phyloP scores from a whole-genome alignment of 495 filamentous ascomycete genomes.

The Penicillium macrosclerotiorum region DNA sequence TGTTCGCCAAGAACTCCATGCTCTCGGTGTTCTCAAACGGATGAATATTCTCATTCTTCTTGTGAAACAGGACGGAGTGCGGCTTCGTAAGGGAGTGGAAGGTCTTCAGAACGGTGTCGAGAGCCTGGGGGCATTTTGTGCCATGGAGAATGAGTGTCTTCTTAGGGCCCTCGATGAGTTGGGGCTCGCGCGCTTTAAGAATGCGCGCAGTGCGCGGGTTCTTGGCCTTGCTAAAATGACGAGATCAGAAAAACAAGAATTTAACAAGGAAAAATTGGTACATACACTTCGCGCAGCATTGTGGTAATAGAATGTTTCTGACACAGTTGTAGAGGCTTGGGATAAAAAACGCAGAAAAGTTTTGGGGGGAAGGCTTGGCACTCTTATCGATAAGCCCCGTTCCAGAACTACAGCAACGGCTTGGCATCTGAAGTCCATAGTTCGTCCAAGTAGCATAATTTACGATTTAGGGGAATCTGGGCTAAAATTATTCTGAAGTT shows the following conservation, averaged over 20 bases:
- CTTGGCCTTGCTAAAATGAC: conserved; percentile 68
- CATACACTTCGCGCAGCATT: conserved; percentile 42
- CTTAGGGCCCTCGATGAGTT: conserved; percentile 83
- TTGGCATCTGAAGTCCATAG: neutral
- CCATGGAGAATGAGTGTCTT: conserved; percentile 81
- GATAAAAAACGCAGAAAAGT: conserved; percentile 33
- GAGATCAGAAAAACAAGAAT: neutral
- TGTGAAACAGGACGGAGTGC: conserved; percentile 80
- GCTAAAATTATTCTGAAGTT: neutral
- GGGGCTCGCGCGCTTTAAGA: conserved; percentile 87
- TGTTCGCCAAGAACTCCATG: conserved; percentile 88
- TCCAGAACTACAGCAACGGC: neutral
- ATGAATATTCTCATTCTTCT: conserved; percentile 85
- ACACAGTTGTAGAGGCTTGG: conserved; percentile 16
- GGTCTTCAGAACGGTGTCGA: conserved; percentile 77
- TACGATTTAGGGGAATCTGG: no score
- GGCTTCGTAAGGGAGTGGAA: conserved; percentile 79
- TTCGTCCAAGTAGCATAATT: no score
- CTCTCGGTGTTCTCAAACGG: conserved; percentile 88
- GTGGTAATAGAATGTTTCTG: conserved; percentile 14
- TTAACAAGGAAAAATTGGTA: neutral
- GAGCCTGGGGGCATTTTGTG: conserved; percentile 71
- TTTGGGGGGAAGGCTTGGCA: conserved; percentile 32
- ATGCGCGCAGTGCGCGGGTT: conserved; percentile 92
- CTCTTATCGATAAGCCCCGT: conserved; percentile 28